These are phyloP conservation scores for Neurospora cerealis DNA, from an alignment of 495 filamentous ascomycete species.

Conservation along the genomic window DNA sequence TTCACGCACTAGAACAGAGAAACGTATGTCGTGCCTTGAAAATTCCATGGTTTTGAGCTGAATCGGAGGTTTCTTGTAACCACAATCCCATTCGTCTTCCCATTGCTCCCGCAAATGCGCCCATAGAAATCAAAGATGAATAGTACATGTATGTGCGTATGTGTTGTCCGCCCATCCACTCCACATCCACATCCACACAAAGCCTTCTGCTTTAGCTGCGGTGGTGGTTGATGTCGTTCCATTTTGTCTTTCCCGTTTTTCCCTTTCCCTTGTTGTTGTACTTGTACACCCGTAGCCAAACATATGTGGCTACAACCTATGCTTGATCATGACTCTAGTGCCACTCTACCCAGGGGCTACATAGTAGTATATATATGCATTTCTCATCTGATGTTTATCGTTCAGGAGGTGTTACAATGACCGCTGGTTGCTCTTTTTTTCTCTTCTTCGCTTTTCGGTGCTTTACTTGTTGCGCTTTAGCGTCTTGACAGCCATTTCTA, in stretches of 20 bases:
- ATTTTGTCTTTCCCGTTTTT: neutral
- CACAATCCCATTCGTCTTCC: neutral
- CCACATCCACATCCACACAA: neutral
- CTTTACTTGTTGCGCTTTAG: conserved; percentile 75
- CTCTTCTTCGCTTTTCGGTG: neutral
- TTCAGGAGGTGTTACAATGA: neutral
- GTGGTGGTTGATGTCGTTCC: neutral
- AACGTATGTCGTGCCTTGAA: neutral
- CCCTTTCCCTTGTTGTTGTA: neutral
- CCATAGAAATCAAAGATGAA: neutral
- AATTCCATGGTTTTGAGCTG: neutral
- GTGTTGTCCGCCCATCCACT: neutral
- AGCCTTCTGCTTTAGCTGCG: neutral
- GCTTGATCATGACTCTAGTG: neutral
- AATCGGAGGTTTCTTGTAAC: neutral
- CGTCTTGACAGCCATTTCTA: conserved; percentile 90
- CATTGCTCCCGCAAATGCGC: neutral
- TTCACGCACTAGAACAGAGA: neutral
- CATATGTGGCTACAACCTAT: neutral
- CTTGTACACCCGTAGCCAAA: neutral
- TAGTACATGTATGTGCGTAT: neutral
- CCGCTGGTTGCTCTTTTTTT: neutral
- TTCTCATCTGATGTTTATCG: neutral
- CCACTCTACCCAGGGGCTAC: neutral
- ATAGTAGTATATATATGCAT: neutral